phyloP scores from a whole-genome alignment of 306 rosid genomes.

The Cajanus cajan region DNA sequence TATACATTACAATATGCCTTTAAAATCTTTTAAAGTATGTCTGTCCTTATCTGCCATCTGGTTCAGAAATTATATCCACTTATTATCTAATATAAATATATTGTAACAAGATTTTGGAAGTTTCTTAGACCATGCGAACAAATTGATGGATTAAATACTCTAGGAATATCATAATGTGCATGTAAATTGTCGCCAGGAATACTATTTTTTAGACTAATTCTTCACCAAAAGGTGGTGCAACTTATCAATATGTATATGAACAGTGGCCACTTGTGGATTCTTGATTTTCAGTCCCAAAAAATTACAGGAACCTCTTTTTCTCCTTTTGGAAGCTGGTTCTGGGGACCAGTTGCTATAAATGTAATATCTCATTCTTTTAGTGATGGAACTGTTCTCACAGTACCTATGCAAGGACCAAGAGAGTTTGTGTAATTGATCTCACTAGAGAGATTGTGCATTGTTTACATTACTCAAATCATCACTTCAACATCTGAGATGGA shows the following conservation, averaged over 20 bases:
- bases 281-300: conserved; percentile 33
- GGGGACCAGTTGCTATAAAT: conserved; percentile 26
- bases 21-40: no score
- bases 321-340: conserved; percentile 44
- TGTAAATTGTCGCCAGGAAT: conserved; percentile 11
- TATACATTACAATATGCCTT: no score
- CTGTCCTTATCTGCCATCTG: conserved; percentile 20
- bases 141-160: conserved; percentile 28
- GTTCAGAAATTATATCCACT: conserved; percentile 35
- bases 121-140: conserved; percentile 32
- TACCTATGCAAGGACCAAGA: conserved; percentile 11
- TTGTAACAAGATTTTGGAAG: conserved; percentile 5
- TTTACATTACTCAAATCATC: conserved; percentile 31
- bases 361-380: conserved; percentile 24
- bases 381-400: neutral
- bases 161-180: conserved; percentile 34
- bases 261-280: conserved; percentile 26
- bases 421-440: conserved; percentile 35
- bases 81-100: neutral
- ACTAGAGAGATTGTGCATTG: conserved; percentile 30
- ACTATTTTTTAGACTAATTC: conserved; percentile 21
- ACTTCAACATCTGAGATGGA: conserved; percentile 27
- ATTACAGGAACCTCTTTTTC: conserved; percentile 17
- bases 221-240: conserved; percentile 20
- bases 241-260: conserved; percentile 23